Base-by-base conservation (phyloP, 1,284 basidiomycete species). In the Heliocybe sulcata region DNA sequence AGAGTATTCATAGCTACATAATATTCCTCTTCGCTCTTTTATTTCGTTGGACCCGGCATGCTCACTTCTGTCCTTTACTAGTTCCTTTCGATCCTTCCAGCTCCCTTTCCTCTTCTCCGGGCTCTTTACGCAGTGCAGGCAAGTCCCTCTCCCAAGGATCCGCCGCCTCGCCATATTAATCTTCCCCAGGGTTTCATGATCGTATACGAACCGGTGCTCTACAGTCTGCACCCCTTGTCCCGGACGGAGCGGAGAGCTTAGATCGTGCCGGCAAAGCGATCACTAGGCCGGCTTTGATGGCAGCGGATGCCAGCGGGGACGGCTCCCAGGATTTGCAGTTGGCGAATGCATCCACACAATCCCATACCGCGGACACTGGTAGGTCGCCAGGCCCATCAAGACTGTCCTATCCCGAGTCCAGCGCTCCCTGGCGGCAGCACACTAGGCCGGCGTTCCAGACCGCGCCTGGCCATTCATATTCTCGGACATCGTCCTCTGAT, bases 21-120 rank as follows among this genome's bases (percentile, higher is more conserved):
- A 49, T 26, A 26, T 26, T 49, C 27, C 8, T 25, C 27, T 29
- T 49, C 20, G 10, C 22, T 49, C 47, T 22, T 49, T 49, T 12
- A 47, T 19, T 49, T 49, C 20, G 12, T 49, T 22, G 11, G 12
- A 12, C 23, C 25, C 38, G 47, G 27, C 22, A 49, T 49, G 47
- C 47, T 49, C 22, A 49, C n/a, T 22, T 29, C 47, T 29, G 23
- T 49, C 47, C n/a, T 49, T 49, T 23, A 29, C 47, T 49, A 29
- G 23, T 49, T 26, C 23, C 23, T 16, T 22, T 22, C 47, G 25
- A 22, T 49, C 47, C 38, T 42, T 42, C 38, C n/a, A 42, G 16
- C 38, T 20, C 22, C 47, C 10, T 25, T 49, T 29, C 27, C 22
- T 25, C 47, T 29, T 26, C 22, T 29, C 12, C 23, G 9, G 38